A percentile compares a stretch with the other conserved stretches of the same genome.
Evolutionary conservation across 306 rosid species (phyloP).

Genomic region (Prosopis cineraria): DNA sequence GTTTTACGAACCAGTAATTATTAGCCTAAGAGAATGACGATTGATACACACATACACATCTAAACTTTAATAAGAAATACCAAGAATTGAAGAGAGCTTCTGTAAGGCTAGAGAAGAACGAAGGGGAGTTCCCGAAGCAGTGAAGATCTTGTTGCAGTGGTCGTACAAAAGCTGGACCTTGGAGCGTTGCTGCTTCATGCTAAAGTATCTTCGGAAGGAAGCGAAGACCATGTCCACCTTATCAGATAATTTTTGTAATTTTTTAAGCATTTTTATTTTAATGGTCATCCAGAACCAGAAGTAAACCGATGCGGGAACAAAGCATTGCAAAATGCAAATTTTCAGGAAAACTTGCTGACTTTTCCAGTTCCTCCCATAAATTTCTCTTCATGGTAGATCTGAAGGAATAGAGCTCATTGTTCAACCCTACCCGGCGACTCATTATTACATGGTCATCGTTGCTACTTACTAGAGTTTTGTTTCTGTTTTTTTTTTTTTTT

Average conservation of each 20-base stretch:
- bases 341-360: not conserved
- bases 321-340: conserved; percentile 5
- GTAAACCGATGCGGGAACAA: not conserved
- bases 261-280: conserved; percentile 28
- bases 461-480: no score
- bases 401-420: not conserved
- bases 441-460: no score
- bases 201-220: conserved; percentile 44
- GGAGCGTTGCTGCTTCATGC: conserved; percentile 54
- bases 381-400: not conserved
- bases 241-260: conserved; percentile 43
- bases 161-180: conserved; percentile 72
- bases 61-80: conserved; percentile 43
- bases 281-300: not conserved
- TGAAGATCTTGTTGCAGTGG: conserved; percentile 62
- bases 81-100: conserved; percentile 67
- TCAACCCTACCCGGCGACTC: not conserved
- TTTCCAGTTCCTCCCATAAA: conserved; percentile 5
- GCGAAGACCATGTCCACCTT: conserved; percentile 47
- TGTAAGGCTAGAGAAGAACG: conserved; percentile 55
- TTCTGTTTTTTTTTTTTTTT: no score
- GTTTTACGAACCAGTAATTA: not conserved
- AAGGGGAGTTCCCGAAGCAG: conserved; percentile 51
- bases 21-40: not conserved
- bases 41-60: not conserved